Base-by-base conservation (phyloP, 768 basidiomycete genomes). In the Rhodosporidiobolus odoratus region DNA sequence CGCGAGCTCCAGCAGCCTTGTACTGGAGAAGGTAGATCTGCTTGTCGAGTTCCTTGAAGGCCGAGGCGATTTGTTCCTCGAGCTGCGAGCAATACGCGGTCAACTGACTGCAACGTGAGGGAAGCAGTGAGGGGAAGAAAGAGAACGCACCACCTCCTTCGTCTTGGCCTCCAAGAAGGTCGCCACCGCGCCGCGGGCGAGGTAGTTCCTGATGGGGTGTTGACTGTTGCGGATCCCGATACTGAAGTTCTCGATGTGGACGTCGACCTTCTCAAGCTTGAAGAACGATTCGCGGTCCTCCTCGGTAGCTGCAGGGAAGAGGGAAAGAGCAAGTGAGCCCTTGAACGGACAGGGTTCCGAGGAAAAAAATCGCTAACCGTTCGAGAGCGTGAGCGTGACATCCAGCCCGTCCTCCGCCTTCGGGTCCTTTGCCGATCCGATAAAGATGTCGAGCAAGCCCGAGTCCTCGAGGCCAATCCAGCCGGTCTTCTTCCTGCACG, bases 231-330 rank as follows among this genome's bases (percentile, higher is more conserved):
- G 62, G 37, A 74, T 68, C 34, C 30, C 34, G 54, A 70, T 58
- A 8, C 47, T 30, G 54, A 74, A 74, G 25, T 50, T 50, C 19
- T 54, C 21, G 43, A 74, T 43, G 13, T 59, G 45, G 54, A 74
- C 73, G 43, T 74, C 69, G 62, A 74, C 73, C 53, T 62, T 64
- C 54, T 80, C 80, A 77, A 82, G 79, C 65, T 76, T 77, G 76
- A 82, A 82, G 80, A 80, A 82, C 5, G 79, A 76, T 78, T 82
- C 81, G 48, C 77, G 71, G 73, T 81, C 80, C 8, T 77, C 76
- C 62, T 79, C 79, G 58, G 75, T 72, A 43, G 81, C 43, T 45
- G 43, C 43, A 45, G 43, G 43, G 43, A 45, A 45, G 23, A 23
- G 43, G 43, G 43, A 45, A 45, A 45, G 43, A 45, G 43, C 43